Evolutionary conservation across 192 early-diverging fungal genomes (phyloP), one percentile per base, ranked within the genome.

Genomic region (Backusella luteola): DNA sequence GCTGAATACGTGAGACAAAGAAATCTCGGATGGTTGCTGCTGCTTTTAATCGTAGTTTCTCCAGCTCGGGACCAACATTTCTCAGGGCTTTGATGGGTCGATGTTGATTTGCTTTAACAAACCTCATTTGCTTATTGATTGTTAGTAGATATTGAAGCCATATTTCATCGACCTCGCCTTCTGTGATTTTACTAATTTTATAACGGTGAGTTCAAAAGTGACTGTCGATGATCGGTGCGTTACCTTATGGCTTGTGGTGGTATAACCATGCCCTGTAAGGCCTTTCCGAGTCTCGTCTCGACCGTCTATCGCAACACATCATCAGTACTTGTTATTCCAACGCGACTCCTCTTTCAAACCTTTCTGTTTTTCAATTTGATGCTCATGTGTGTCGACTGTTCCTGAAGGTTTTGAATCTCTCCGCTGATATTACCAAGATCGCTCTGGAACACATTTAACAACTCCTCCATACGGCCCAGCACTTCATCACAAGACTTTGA

Each of bases 61-160:
- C 98, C 39, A 99, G 78, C 82, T 98, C 98, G 1, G 98, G 97
- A 9, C 91, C 94, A 34, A 96, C 90, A 77, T 97, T 94, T 71
- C 92, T 90, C 38, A 97, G 83, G 4, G 94, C 95, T 44, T 85
- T 81, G 49, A 99, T 90, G 68, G 92, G 88, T 63, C 89, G 85
- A 17, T 91, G 88, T 81, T 95, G 93, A 73, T 94, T 89, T 63
- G 84, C 80, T 68, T 93, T 91, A 34, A 96, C 89, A 78, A 92
- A 96, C 9, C 89, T 80, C 84, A 98, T 95, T 75, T 96, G 95
- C 72, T 91, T 91, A 81, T 96, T 94, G 39, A 99, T 87, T n/a
- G 95, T 95, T 8, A 89, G 79, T 71, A 98, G 76, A 66, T 94
- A 93, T 35, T 89, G 85, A 26, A 97, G 76, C 90, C 96, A 99